Base-by-base conservation (phyloP, 2,329 filamentous ascomycete species). In the Beauveria caledonica region DNA sequence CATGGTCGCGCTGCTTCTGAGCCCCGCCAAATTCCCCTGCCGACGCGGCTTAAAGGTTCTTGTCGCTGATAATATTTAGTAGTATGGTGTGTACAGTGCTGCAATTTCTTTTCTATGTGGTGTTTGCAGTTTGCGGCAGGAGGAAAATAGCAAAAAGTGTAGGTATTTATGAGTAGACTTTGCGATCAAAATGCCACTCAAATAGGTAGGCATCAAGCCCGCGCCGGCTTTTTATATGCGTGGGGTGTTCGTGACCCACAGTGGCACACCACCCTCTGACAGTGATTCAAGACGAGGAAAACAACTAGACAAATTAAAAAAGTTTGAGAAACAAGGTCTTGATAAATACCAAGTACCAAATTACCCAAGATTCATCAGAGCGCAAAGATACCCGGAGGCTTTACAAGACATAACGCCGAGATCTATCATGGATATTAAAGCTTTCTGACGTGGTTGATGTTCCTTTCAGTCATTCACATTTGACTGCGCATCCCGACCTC, bases 1-100 rank as follows among this genome's bases (percentile, higher is more conserved):
- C 81, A 79, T 79, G 66, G 67, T 66, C 25, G 53, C 58, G 23
- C 39, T 54, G 59, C 50, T 13, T 39, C 40, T 60, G 40, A 36
- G 11, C 49, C 58, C 58, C 58, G 39, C 49, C 58, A 49, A 40
- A 42, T 29, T 36, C 19, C 15, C 44, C 48, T 59, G 36, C 40
- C 49, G 19, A 29, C 27, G 25, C 39, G n/a, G 21, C 45, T 42
- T n/a, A 21, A 21, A 17, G 21, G 11, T 42, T 58, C 9, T 42
- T 11, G 7, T 42, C 6, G 55, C 15, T 17, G 2, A 15, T 40
- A 1, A 25, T 21, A 7, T 15, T 15, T 27, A 29, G n/a, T 15
- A 19, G 13, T 21, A 27, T 8, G 19, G 5, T 23, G 19, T 48
- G 15, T n/a, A 3, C 7, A 40, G 6, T 58, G 33, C 10, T 29